Conservation (phyloP, 495 filamentous ascomycete genomes). For the Chlorociboria aeruginascens region DNA sequence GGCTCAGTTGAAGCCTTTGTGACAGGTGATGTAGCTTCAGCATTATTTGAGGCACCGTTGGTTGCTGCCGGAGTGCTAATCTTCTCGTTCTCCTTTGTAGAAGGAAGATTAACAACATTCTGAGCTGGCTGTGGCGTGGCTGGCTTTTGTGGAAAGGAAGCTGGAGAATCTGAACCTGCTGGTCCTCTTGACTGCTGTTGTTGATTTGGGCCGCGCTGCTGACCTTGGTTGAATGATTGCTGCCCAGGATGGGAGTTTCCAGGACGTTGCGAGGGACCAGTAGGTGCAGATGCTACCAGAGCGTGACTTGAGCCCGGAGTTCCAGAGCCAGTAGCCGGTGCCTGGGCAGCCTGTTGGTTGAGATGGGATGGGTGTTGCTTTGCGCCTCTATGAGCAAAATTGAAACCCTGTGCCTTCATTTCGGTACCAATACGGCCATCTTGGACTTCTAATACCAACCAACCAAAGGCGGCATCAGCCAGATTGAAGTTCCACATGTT, state of each 20-base stretch:
- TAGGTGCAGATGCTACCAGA: slow-evolving; percentile 18
- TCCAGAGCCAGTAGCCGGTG: slow-evolving; percentile 26
- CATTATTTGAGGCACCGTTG: slow-evolving; percentile 35
- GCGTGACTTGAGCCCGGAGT: slow-evolving; percentile 26
- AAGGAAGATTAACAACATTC: slow-evolving; percentile 24
- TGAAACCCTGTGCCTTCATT: slow-evolving; percentile 98
- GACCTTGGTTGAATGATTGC: slow-evolving; percentile 19
- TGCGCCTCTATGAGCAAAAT: slow-evolving; percentile 80
- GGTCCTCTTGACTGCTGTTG: slow-evolving; percentile 19
- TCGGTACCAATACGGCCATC: slow-evolving; percentile 91
- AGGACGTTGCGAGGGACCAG: slow-evolving; percentile 14
- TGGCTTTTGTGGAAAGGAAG: slow-evolving; percentile 31
- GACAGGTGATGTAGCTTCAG: slow-evolving; percentile 33
- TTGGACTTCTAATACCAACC: slow-evolving; percentile 87
- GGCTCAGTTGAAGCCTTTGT: slow-evolving; percentile 28
- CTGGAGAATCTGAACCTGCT: slow-evolving; percentile 16
- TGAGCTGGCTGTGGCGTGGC: slow-evolving; percentile 34
- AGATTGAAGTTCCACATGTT: slow-evolving; percentile 99
- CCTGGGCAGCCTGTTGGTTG: slow-evolving; percentile 16
- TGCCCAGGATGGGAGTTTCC: slow-evolving; percentile 18
- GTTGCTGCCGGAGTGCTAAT: slow-evolving; percentile 21
- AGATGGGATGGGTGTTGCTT: slow-evolving; percentile 18
- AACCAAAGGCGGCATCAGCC: slow-evolving; percentile 94
- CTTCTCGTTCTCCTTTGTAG: slow-evolving; percentile 35
- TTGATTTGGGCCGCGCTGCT: slow-evolving; percentile 9